These are phyloP conservation scores for Taxillus chinensis DNA, from an alignment of 164 flowering plant species.

Conservation along the genomic window DNA sequence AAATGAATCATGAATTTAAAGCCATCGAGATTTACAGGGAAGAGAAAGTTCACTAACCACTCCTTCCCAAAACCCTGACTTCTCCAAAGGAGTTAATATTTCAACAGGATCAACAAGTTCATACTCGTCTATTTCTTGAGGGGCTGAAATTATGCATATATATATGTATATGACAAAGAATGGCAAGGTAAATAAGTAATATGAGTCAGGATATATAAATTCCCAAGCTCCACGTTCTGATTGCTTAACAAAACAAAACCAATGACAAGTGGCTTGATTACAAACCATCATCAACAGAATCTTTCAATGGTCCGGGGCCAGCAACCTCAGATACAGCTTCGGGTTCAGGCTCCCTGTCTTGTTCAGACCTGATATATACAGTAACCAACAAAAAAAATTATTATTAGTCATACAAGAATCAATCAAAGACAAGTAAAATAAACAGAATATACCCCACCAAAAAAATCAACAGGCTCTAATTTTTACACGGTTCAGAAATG, in stretches of 20 bases:
- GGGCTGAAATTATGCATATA: constrained; percentile 40
- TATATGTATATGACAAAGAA: constrained; percentile 6
- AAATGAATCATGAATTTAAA: neutral
- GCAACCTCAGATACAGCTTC: constrained; percentile 57
- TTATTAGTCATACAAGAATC: neutral
- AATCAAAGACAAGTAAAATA: neutral
- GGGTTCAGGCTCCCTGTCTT: constrained; percentile 93
- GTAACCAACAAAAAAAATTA: neutral
- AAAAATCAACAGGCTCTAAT: too few species aligned
- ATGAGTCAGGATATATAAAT: neutral
- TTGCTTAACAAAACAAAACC: neutral
- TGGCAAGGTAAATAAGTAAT: neutral
- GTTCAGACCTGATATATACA: constrained; percentile 63
- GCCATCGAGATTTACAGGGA: neutral
- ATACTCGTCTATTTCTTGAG: constrained; percentile 93
- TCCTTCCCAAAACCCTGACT: constrained; percentile 98
- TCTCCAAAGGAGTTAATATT: constrained; percentile 85
- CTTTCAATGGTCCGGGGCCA: constrained; percentile 65
- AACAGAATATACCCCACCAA: neutral
- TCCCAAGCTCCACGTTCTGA: neutral
- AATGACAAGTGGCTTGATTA: neutral
- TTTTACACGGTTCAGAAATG: too few species aligned
- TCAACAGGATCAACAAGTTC: constrained; percentile 99
- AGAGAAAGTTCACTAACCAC: constrained; percentile 54
- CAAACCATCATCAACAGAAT: constrained; percentile 60